Evolutionary conservation across 2,329 filamentous ascomycete genomes (phyloP).

Genomic region (Colletotrichum tamarilloi): DNA sequence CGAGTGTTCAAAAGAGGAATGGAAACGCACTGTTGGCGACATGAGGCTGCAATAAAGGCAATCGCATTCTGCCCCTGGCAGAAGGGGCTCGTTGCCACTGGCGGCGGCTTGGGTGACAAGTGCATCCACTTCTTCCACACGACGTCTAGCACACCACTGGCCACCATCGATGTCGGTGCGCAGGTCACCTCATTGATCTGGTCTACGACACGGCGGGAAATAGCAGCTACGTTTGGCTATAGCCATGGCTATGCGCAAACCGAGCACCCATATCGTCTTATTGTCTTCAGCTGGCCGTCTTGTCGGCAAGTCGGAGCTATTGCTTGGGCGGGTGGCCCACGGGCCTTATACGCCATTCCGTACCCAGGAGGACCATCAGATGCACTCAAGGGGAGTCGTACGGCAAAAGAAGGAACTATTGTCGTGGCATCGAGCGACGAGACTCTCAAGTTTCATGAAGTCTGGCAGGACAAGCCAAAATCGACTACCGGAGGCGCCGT

Average conservation of each 20-base stretch:
- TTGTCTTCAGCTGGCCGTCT: conserved; percentile 93
- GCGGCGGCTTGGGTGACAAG: conserved; percentile 93
- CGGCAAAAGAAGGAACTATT: conserved; percentile 69
- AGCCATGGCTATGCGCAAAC: conserved; percentile 79
- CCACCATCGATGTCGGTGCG: conserved; percentile 90
- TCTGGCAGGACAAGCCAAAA: conserved; percentile 79
- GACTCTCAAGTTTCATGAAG: conserved; percentile 94
- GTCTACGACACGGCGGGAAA: conserved; percentile 87
- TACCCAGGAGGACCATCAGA: conserved; percentile 70
- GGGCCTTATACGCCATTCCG: conserved; percentile 87
- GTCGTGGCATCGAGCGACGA: conserved; percentile 93
- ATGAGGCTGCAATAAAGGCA: conserved; percentile 93
- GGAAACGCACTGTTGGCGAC: conserved; percentile 78
- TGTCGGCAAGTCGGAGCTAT: conserved; percentile 88
- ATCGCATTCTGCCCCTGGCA: conserved; percentile 98
- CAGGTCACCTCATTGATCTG: conserved; percentile 95
- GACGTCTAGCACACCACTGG: conserved; percentile 82
- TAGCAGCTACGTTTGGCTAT: conserved; percentile 81
- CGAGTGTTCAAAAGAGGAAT: conserved; percentile 63
- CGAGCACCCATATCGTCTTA: conserved; percentile 88
- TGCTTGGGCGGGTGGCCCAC: conserved; percentile 82
- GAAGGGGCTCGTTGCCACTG: conserved; percentile 85
- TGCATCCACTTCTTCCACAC: conserved; percentile 97
- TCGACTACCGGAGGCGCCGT: conserved; percentile 58
- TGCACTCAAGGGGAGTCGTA: conserved; percentile 34